phyloP scores from a whole-genome alignment of 2,329 filamentous ascomycete species.

The Whalleya microplaca region DNA sequence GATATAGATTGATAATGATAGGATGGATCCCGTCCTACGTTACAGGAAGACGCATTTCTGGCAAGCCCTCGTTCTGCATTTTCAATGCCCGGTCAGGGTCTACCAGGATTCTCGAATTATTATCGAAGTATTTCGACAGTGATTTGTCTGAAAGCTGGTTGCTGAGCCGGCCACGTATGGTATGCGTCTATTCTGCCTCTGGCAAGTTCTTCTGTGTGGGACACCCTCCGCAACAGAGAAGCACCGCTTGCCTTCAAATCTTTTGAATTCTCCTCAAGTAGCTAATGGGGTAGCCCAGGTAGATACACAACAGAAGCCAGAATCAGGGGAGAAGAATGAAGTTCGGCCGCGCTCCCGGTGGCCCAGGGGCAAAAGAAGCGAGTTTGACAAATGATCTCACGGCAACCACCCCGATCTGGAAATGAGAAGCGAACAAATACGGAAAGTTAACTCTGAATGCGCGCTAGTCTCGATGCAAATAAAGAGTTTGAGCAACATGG shows the following conservation, averaged over 20 bases:
- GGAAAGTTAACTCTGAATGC: constrained; percentile 30
- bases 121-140: constrained; percentile 5
- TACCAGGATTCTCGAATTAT: constrained; percentile 10
- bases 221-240: constrained; percentile 11
- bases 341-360: constrained; percentile 7
- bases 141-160: constrained; percentile 5
- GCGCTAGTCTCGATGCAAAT: constrained; percentile 30
- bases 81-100: constrained; percentile 8
- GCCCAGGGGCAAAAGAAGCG: constrained; percentile 16
- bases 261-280: constrained; percentile 6
- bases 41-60: constrained; percentile 29
- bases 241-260: constrained; percentile 3
- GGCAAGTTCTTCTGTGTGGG: constrained; percentile 18
- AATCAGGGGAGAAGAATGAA: constrained; percentile 15
- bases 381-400: constrained; percentile 29
- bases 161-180: constrained; percentile 19
- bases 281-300: constrained; percentile 8
- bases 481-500: constrained; percentile 29
- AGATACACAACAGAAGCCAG: constrained; percentile 22
- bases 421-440: constrained; percentile 47
- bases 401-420: constrained; percentile 38
- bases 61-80: constrained; percentile 11
- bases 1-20: constrained; percentile 21
- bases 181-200: constrained; percentile 17
- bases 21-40: constrained; percentile 32